These are phyloP conservation scores for Funneliformis geosporum DNA, from an alignment of 192 early-diverging fungal genomes.

Conservation along the genomic window DNA sequence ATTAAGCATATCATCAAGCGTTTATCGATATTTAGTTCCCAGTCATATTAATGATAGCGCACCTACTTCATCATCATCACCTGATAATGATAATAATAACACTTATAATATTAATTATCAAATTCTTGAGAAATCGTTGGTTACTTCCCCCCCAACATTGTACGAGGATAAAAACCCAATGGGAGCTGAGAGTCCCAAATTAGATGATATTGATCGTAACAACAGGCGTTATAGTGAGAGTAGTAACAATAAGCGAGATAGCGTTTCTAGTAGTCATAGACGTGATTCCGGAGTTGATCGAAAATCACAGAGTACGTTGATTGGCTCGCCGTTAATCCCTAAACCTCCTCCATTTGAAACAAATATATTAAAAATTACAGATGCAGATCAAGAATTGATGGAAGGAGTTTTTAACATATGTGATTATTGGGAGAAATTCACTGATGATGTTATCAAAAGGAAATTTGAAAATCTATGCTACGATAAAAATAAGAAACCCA, in stretches of 20 bases:
- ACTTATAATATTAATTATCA: no score
- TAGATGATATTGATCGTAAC: neutral
- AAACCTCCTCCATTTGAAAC: neutral
- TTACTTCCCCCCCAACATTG: no score
- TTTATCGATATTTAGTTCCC: no score
- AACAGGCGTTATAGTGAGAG: neutral
- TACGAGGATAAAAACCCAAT: no score
- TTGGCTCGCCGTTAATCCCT: neutral
- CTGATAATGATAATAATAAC: no score
- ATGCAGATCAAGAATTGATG: neutral
- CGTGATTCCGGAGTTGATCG: neutral
- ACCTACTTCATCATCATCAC: no score
- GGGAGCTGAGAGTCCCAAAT: neutral
- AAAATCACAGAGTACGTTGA: constrained; percentile 18
- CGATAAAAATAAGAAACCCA: neutral
- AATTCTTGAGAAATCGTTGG: no score
- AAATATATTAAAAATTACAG: neutral
- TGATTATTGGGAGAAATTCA: constrained; percentile 17
- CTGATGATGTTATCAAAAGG: neutral
- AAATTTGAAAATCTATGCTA: neutral
- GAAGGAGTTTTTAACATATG: neutral
- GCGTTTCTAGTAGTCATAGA: neutral
- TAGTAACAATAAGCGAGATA: neutral
- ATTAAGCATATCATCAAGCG: neutral
- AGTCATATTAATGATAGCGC: no score